Conservation (phyloP, 2,329 filamentous ascomycete species). For the Aureobasidium pullulans region DNA sequence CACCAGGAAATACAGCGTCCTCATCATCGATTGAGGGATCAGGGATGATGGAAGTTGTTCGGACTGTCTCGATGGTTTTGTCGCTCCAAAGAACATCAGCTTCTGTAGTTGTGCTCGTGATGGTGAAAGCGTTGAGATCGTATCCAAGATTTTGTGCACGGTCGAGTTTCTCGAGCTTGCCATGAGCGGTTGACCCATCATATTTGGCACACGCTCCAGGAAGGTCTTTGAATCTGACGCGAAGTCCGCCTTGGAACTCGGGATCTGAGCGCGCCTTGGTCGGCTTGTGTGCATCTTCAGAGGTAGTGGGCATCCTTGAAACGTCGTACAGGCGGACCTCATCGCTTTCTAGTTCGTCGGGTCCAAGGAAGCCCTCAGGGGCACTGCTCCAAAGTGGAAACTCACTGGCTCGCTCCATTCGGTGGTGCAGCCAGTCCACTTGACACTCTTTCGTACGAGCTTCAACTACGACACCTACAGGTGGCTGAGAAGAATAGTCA, state of each 20-base stretch:
- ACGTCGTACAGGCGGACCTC: constrained; percentile 39
- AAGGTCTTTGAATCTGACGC: constrained; percentile 50
- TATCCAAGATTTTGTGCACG: constrained; percentile 45
- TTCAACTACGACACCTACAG: constrained; percentile 47
- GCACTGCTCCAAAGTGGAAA: background rate
- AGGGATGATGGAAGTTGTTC: constrained; percentile 40
- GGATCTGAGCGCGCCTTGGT: constrained; percentile 21
- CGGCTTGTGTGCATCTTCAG: background rate
- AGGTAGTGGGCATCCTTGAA: constrained; percentile 15
- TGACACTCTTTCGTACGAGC: constrained; percentile 39
- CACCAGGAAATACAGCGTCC: constrained; percentile 51
- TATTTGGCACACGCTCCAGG: constrained; percentile 46
- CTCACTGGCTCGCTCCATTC: background rate
- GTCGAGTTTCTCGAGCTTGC: constrained; percentile 38
- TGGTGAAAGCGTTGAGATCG: constrained; percentile 51
- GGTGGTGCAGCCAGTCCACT: constrained; percentile 44
- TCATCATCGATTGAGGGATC: constrained; percentile 47
- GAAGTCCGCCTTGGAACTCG: constrained; percentile 23
- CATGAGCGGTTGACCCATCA: constrained; percentile 31
- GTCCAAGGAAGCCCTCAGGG: constrained; percentile 21
- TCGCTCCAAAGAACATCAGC: constrained; percentile 55
- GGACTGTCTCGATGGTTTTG: constrained; percentile 41
- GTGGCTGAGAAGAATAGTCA: constrained; percentile 16
- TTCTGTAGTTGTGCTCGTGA: constrained; percentile 42
- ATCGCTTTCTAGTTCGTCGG: constrained; percentile 35